These are phyloP conservation scores for Pseudopithomyces chartarum DNA, from an alignment of 2,329 filamentous ascomycete genomes.

Conservation along the genomic window DNA sequence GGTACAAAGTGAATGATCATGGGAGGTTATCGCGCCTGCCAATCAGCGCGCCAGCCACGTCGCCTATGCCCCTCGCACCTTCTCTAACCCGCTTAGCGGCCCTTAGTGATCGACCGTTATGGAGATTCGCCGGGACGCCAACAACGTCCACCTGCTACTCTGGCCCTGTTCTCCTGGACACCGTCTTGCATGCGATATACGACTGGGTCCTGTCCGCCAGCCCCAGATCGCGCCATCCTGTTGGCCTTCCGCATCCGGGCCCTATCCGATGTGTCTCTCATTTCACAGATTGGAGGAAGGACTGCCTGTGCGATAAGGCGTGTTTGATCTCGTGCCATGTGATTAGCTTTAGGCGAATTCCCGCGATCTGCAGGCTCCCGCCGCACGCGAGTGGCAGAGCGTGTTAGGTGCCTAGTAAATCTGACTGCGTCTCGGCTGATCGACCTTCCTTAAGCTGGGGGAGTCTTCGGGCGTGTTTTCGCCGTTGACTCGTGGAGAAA, in stretches of 20 bases:
- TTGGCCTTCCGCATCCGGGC: slow-evolving; percentile 3
- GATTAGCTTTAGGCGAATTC: not conserved
- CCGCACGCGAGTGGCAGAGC: not conserved
- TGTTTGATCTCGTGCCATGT: not conserved
- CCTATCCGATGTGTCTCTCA: slow-evolving; percentile 1
- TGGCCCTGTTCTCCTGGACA: not conserved
- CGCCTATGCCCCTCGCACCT: not conserved
- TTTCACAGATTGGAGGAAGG: not conserved
- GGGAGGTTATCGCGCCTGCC: slow-evolving; percentile 2
- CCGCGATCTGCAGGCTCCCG: not conserved
- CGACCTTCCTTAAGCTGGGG: not conserved
- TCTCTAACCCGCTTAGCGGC: slow-evolving; percentile 3
- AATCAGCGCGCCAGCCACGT: slow-evolving; percentile 1
- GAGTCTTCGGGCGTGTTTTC: no score
- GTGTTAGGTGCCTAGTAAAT: no score
- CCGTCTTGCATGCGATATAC: slow-evolving; percentile 3
- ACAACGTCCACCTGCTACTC: slow-evolving; percentile 4
- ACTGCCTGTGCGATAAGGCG: not conserved
- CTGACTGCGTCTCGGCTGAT: not conserved
- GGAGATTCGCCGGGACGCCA: not conserved
- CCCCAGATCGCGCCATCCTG: slow-evolving; percentile 3
- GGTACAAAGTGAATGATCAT: not conserved
- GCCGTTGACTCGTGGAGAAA: no score
- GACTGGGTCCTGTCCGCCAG: not conserved
- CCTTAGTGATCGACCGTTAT: not conserved